Percentiles rank a stretch among this genome's conserved stretches.
These are phyloP conservation scores for Cavenderia fasciculata DNA, from an alignment of 78 protist genomes.

Conservation along the genomic window DNA sequence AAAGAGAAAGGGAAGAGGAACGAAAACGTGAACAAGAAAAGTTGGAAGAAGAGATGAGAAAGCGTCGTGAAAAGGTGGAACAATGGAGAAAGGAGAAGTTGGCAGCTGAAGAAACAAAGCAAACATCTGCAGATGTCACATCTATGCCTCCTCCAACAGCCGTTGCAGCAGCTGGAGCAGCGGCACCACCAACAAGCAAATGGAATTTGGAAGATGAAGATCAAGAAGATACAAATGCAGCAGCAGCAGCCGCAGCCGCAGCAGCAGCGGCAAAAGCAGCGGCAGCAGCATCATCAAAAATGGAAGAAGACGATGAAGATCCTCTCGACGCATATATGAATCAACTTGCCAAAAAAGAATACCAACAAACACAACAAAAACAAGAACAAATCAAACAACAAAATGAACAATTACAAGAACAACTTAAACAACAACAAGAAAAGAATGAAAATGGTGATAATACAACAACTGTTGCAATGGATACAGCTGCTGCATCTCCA, in stretches of 20 bases:
- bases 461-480: constrained; percentile 60
- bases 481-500: constrained; percentile 42
- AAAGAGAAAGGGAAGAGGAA: constrained; percentile 55
- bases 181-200: background rate
- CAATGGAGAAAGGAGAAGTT: constrained; percentile 70
- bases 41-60: constrained; percentile 65
- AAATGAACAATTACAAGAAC: no score
- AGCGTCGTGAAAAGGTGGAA: constrained; percentile 77
- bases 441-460: no score
- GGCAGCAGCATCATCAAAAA: background rate
- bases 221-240: background rate
- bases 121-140: background rate
- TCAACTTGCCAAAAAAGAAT: constrained; percentile 29
- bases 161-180: background rate
- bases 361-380: background rate
- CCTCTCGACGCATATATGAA: constrained; percentile 90
- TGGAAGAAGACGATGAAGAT: constrained; percentile 83
- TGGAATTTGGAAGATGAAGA: constrained; percentile 76
- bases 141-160: background rate
- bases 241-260: background rate
- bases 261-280: background rate
- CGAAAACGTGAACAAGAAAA: constrained; percentile 14
- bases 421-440: no score
- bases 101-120: constrained; percentile 11
- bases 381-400: no score